Evolutionary conservation across 1,284 basidiomycete genomes (phyloP).

Genomic region (Tremellales sp.): DNA sequence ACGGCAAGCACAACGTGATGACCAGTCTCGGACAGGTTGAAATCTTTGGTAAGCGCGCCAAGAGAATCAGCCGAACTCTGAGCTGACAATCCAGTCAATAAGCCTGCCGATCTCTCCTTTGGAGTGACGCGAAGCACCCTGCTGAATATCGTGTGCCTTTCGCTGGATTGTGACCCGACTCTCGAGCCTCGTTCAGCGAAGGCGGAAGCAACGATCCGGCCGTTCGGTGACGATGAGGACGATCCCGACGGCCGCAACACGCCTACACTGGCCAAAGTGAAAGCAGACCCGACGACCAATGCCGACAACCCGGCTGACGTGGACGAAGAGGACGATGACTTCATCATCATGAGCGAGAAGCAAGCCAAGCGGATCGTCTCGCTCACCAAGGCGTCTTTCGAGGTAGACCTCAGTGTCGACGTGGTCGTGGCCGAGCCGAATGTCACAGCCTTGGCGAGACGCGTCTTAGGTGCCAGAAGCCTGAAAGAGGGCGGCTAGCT

Average conservation of each 20-base stretch:
- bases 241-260: constrained; percentile 1
- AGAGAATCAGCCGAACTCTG: no score
- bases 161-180: constrained; percentile 77
- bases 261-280: background rate
- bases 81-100: constrained; percentile 20
- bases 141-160: constrained; percentile 73
- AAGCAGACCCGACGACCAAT: background rate
- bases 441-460: constrained; percentile 69
- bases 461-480: constrained; percentile 76
- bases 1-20: constrained; percentile 95
- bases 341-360: constrained; percentile 82
- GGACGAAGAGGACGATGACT: constrained; percentile 61
- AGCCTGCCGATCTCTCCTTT: constrained; percentile 54
- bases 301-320: background rate
- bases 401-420: constrained; percentile 80
- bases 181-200: constrained; percentile 66
- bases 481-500: constrained; percentile 10
- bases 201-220: background rate
- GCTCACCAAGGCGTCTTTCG: constrained; percentile 74
- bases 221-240: no score
- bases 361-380: constrained; percentile 83
- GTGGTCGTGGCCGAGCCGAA: constrained; percentile 94
- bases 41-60: constrained; percentile 64
- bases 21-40: constrained; percentile 75
- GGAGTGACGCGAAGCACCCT: constrained; percentile 62